A percentile compares a stretch with the other conserved stretches of the same genome.
phyloP scores from a whole-genome alignment of 2,329 filamentous ascomycete genomes.

The Monosporascus sp. region DNA sequence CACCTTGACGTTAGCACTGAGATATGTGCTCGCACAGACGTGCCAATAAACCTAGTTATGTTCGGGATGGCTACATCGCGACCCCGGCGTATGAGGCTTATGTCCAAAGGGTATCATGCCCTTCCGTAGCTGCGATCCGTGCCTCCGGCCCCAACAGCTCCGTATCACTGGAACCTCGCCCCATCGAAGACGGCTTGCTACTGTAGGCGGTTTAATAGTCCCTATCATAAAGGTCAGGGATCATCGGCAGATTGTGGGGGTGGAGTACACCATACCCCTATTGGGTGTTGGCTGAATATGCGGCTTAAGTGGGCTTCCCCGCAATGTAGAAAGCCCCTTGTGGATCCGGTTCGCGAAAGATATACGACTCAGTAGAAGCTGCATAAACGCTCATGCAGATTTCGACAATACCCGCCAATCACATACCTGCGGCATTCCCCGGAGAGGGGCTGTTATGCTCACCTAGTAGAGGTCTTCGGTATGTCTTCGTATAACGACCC shows the following conservation, averaged over 20 bases:
- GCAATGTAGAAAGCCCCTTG: background rate
- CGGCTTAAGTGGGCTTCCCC: background rate
- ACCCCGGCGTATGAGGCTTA: too few relatives aligned
- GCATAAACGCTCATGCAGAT: background rate
- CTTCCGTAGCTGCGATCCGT: too few relatives aligned
- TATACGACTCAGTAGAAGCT: background rate
- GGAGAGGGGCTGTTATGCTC: background rate
- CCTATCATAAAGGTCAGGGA: background rate
- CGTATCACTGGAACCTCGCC: too few relatives aligned
- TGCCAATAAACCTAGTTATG: too few relatives aligned
- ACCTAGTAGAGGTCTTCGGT: background rate
- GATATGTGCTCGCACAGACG: too few relatives aligned
- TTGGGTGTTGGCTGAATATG: background rate
- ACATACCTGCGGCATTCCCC: background rate
- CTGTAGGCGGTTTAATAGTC: background rate
- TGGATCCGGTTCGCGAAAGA: background rate
- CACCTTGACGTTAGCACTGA: too few relatives aligned
- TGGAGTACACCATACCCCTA: background rate
- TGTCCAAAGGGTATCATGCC: too few relatives aligned
- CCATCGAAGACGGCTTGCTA: too few relatives aligned
- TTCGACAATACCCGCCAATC: background rate
- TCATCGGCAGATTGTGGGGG: background rate
- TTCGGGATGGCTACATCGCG: too few relatives aligned
- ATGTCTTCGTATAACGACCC: background rate
- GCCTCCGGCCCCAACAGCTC: too few relatives aligned